phyloP scores from a whole-genome alignment of 257 asterid species.

The Penstemon newberryi region DNA sequence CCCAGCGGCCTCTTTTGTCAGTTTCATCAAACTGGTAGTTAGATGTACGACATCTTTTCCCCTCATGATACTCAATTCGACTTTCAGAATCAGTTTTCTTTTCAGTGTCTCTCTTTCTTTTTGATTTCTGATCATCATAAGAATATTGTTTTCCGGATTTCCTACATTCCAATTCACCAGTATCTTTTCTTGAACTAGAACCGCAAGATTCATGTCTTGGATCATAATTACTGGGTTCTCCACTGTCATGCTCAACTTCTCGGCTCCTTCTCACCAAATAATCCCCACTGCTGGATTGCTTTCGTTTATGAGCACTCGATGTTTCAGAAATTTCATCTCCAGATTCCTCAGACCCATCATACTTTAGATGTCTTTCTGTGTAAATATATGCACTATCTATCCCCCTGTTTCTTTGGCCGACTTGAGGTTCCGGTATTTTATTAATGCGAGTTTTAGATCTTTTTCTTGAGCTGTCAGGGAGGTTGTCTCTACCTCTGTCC shows the following conservation, averaged over 20 bases:
- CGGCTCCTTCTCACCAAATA: slow-evolving; percentile 18
- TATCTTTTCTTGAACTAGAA: slow-evolving; percentile 35
- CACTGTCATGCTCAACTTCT: slow-evolving; percentile 28
- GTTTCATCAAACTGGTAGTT: slow-evolving; percentile 28
- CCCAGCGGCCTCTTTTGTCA: slow-evolving; percentile 61
- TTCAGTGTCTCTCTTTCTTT: slow-evolving; percentile 34
- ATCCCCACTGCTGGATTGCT: slow-evolving; percentile 29
- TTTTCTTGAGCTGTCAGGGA: slow-evolving; percentile 31
- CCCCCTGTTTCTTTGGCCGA: slow-evolving; percentile 25
- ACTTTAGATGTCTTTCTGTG: slow-evolving; percentile 29
- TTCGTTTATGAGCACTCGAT: slow-evolving; percentile 5
- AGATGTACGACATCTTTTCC: slow-evolving; percentile 15
- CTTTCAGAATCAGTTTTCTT: slow-evolving; percentile 25
- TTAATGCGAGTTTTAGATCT: slow-evolving; percentile 23
- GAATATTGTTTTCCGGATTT: slow-evolving; percentile 12
- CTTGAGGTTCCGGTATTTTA: slow-evolving; percentile 30
- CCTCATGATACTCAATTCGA: slow-evolving; percentile 6
- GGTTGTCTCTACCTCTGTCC: slow-evolving; percentile 29
- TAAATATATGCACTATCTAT: slow-evolving; percentile 10
- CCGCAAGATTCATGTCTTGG: slow-evolving; percentile 23
- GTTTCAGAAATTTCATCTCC: slow-evolving; percentile 32
- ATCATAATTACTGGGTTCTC: slow-evolving; percentile 20
- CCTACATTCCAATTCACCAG: slow-evolving; percentile 6
- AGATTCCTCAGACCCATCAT: slow-evolving; percentile 30
- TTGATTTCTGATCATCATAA: slow-evolving; percentile 24